phyloP scores from a whole-genome alignment of 73 alveolate species.

The Paramecium caudatum region DNA sequence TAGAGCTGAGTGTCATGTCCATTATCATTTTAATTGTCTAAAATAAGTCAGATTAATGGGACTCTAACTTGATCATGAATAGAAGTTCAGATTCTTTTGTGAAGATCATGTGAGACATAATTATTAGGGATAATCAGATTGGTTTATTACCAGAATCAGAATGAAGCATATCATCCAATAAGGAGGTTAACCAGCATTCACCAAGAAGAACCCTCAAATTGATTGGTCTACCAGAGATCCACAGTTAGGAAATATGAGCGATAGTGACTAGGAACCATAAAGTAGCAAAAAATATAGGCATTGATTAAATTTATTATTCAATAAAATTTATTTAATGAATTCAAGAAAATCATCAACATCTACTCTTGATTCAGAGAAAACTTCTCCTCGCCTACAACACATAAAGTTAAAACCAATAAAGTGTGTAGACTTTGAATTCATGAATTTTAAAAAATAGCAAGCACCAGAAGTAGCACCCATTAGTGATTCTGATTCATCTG shows the following conservation, averaged over 20 bases:
- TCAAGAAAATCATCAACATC: not conserved
- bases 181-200: conserved; percentile 71
- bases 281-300: no score
- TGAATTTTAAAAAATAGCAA: not conserved
- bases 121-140: conserved; percentile 63
- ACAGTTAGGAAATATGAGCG: not conserved
- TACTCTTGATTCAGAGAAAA: not conserved
- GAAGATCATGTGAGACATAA: conserved; percentile 70
- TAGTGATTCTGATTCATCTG: conserved; percentile 45
- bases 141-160: conserved; percentile 68
- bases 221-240: conserved; percentile 66
- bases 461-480: no score
- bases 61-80: conserved; percentile 50
- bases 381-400: not conserved
- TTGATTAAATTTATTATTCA: no score
- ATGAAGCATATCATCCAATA: conserved; percentile 68
- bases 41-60: conserved; percentile 67
- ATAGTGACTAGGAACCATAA: no score
- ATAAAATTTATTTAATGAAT: not conserved
- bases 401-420: conserved; percentile 13
- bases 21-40: conserved; percentile 64
- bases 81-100: conserved; percentile 68
- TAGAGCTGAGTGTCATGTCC: conserved; percentile 66
- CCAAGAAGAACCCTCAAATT: conserved; percentile 45
- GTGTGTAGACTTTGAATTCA: not conserved